Evolutionary conservation across 352 stramenopile species (phyloP).

Genomic region (Globisporangium yorkense): DNA sequence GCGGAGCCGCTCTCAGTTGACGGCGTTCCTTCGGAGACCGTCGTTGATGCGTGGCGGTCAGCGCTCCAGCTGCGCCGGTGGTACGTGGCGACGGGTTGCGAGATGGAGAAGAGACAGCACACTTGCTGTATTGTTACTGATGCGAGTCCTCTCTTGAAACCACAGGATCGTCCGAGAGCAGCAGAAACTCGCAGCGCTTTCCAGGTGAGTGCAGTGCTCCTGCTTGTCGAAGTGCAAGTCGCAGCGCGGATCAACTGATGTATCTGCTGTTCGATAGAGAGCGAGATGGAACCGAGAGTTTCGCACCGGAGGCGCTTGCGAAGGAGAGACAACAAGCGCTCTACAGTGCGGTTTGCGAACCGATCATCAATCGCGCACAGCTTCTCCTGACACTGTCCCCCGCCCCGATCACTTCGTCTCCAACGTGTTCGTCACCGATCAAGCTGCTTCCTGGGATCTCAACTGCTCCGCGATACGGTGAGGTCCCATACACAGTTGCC

Average conservation of each 20-base stretch:
- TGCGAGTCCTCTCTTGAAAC: not conserved
- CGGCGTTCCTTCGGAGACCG: conserved; percentile 48
- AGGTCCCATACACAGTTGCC: not conserved
- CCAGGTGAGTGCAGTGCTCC: conserved; percentile 25
- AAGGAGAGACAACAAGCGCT: conserved; percentile 67
- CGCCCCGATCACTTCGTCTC: conserved; percentile 27
- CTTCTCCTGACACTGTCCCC: conserved; percentile 57
- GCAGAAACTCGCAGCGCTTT: conserved; percentile 68
- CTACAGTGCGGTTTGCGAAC: conserved; percentile 79
- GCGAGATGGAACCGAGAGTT: conserved; percentile 18
- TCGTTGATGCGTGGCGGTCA: conserved; percentile 71
- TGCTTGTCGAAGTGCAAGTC: not conserved
- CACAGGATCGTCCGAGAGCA: conserved; percentile 84
- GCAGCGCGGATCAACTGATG: not conserved
- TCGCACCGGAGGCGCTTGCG: conserved; percentile 32
- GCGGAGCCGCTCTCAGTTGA: conserved; percentile 55
- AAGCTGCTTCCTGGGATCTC: conserved; percentile 77
- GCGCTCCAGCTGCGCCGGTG: conserved; percentile 77
- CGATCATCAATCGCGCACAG: conserved; percentile 61
- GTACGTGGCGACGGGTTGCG: conserved; percentile 20
- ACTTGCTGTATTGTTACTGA: no score
- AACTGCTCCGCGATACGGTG: conserved; percentile 45
- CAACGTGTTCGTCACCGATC: conserved; percentile 30
- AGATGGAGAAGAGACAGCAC: not conserved
- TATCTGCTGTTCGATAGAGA: conserved; percentile 19